Conservation (phyloP, 352 stramenopile genomes). For the Pythium brassicae region DNA sequence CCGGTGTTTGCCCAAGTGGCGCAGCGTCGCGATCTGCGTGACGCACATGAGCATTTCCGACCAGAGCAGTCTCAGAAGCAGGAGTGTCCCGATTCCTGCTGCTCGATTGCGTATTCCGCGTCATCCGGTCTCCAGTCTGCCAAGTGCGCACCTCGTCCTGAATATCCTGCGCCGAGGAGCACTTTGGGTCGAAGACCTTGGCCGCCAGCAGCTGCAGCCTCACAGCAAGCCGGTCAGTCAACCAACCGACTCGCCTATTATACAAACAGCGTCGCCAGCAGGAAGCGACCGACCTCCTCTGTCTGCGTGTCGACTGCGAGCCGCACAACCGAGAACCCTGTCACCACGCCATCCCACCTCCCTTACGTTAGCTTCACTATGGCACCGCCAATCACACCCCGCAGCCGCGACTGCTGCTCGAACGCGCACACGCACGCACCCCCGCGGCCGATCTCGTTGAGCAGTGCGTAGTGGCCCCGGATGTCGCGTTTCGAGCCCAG, state of each 20-base stretch:
- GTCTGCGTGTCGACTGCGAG: constrained; percentile 55
- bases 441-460: constrained; percentile 64
- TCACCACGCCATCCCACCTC: neutral
- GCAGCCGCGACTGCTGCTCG: neutral
- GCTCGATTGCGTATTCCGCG: too few species aligned
- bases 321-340: constrained; percentile 66
- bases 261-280: neutral
- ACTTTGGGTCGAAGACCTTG: constrained; percentile 74
- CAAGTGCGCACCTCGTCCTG: constrained; percentile 38
- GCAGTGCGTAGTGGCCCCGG: constrained; percentile 41
- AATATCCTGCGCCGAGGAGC: constrained; percentile 52
- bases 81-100: too few species aligned
- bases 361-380: too few species aligned
- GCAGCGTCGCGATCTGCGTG: constrained; percentile 66
- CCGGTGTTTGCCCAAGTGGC: constrained; percentile 45
- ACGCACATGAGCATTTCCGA: too few species aligned
- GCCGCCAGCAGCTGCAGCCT: constrained; percentile 37
- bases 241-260: constrained; percentile 4
- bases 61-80: too few species aligned
- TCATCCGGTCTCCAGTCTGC: neutral
- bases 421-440: constrained; percentile 19
- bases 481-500: neutral
- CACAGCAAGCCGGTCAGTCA: neutral
- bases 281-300: constrained; percentile 21
- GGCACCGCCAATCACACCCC: too few species aligned